Evolutionary conservation across 371 early-diverging fungal species (phyloP).

Genomic region (Cladochytrium tenue): DNA sequence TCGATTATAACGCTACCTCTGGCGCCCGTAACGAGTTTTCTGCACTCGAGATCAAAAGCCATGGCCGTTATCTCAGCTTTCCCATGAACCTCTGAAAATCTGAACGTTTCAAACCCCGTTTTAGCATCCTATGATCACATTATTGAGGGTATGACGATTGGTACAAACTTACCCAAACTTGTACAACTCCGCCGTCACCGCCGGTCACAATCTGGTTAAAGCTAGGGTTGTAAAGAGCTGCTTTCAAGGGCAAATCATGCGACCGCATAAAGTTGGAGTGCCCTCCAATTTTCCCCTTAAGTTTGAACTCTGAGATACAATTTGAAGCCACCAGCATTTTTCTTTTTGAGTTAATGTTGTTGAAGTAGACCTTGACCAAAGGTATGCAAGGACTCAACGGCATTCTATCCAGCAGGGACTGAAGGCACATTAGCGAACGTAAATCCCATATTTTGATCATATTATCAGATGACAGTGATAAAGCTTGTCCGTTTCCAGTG

Average conservation of each 20-base stretch:
- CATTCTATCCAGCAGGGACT: conserved; percentile 29
- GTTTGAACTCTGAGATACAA: conserved; percentile 26
- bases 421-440: conserved; percentile 42
- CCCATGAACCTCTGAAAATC: conserved; percentile 43
- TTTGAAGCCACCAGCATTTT: conserved; percentile 31
- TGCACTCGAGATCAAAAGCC: conserved; percentile 38
- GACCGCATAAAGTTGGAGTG: conserved; percentile 20
- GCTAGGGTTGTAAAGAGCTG: conserved; percentile 41
- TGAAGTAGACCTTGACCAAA: conserved; percentile 34
- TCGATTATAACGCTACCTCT: conserved; percentile 23
- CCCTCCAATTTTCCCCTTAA: conserved; percentile 22
- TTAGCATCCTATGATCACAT: conserved; percentile 28
- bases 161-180: conserved; percentile 49
- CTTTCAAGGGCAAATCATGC: conserved; percentile 42
- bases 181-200: conserved; percentile 46
- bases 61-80: conserved; percentile 50
- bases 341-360: conserved; percentile 12
- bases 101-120: conserved; percentile 44
- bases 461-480: conserved; percentile 47
- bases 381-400: conserved; percentile 31
- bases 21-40: conserved; percentile 48
- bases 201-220: conserved; percentile 49
- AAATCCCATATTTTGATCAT: conserved; percentile 49
- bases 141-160: not conserved
- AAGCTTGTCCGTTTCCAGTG: conserved; percentile 39